These are phyloP conservation scores for Logfia minima DNA, from an alignment of 129 eudicot species.

Conservation along the genomic window DNA sequence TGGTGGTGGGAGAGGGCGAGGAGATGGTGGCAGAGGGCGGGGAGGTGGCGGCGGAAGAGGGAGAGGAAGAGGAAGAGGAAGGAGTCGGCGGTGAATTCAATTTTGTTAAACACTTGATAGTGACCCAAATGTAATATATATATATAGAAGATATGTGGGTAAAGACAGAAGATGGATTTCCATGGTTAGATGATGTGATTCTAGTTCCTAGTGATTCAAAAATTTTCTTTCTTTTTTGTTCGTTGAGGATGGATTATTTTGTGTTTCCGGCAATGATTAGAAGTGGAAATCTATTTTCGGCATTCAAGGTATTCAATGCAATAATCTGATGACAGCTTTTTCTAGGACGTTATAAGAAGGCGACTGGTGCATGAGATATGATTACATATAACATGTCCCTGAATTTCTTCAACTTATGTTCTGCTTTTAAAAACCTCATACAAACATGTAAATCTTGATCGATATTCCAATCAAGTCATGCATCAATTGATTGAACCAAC, in stretches of 20 bases:
- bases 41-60: constrained; percentile 2
- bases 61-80: constrained; percentile 32
- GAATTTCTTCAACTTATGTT: neutral
- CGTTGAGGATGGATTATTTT: neutral
- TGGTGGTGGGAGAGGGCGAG: constrained; percentile 37
- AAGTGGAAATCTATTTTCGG: neutral
- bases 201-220: neutral
- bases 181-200: constrained; percentile 2
- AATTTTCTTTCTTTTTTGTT: neutral
- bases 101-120: neutral
- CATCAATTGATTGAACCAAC: neutral
- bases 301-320: neutral
- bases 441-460: neutral
- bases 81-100: constrained; percentile 41
- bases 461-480: too few species aligned
- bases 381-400: neutral
- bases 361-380: neutral
- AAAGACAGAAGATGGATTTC: neutral
- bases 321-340: too few species aligned
- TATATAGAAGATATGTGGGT: constrained; percentile 7
- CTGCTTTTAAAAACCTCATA: neutral
- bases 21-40: constrained; percentile 25
- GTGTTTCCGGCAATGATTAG: neutral
- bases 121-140: constrained; percentile 12
- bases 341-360: too few species aligned